Conservation (phyloP, 1,284 basidiomycete species). For the Xanthoconium separans region DNA sequence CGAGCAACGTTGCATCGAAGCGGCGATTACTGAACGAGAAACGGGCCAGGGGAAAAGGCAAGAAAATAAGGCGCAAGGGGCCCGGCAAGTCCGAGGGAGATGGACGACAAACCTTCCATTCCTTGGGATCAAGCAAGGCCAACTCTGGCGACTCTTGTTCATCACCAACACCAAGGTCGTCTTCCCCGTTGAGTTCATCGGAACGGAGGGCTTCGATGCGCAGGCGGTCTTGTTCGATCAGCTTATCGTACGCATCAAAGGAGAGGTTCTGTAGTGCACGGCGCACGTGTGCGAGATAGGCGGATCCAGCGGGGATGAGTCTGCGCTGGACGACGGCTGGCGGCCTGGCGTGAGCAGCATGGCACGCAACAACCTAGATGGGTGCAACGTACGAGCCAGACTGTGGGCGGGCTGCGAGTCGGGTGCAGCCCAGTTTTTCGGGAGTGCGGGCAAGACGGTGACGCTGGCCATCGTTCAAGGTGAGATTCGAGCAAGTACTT, state of each 20-base stretch:
- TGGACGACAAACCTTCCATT: slow-evolving; percentile 83
- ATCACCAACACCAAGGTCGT: slow-evolving; percentile 91
- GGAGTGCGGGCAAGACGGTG: slow-evolving; percentile 25
- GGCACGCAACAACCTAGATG: background rate
- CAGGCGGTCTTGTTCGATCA: slow-evolving; percentile 54
- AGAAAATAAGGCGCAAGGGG: background rate
- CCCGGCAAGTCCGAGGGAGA: background rate
- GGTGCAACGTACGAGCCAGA: slow-evolving; percentile 26
- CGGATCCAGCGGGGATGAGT: slow-evolving; percentile 80
- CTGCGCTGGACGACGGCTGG: slow-evolving; percentile 31
- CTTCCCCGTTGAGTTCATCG: slow-evolving; percentile 61
- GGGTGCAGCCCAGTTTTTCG: slow-evolving; percentile 21
- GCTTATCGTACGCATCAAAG: slow-evolving; percentile 78
- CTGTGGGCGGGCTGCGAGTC: slow-evolving; percentile 11
- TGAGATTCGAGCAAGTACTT: no score
- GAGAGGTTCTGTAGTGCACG: slow-evolving; percentile 73
- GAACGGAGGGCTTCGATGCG: slow-evolving; percentile 54
- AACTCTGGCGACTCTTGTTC: slow-evolving; percentile 82
- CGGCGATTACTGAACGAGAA: background rate
- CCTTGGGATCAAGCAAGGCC: slow-evolving; percentile 86
- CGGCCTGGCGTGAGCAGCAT: slow-evolving; percentile 7
- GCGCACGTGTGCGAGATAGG: slow-evolving; percentile 79
- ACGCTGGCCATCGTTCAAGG: slow-evolving; percentile 22
- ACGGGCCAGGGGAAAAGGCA: background rate
- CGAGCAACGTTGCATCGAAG: background rate